A percentile compares a stretch with the other conserved stretches of the same genome.
These are phyloP conservation scores for Cercospora sojina DNA, from an alignment of 2,329 filamentous ascomycete genomes.

Conservation along the genomic window DNA sequence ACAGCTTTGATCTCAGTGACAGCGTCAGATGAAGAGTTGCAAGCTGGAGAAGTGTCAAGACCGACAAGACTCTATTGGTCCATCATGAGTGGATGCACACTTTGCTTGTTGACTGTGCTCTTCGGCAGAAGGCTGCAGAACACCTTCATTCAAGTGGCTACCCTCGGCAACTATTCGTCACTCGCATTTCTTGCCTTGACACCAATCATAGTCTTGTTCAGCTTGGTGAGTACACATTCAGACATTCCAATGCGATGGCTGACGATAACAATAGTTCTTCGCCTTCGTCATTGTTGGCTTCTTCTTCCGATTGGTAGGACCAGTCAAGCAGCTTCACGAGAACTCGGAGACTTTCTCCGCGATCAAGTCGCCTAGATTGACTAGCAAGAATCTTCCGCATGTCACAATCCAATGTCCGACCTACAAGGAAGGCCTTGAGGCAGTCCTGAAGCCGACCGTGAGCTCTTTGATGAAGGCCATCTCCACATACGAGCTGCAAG, in stretches of 20 bases:
- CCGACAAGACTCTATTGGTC: background rate
- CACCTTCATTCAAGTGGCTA: background rate
- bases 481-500: constrained; percentile 73
- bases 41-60: background rate
- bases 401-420: constrained; percentile 79
- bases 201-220: constrained; percentile 66
- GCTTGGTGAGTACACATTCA: constrained; percentile 50
- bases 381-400: constrained; percentile 60
- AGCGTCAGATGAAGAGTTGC: constrained; percentile 68
- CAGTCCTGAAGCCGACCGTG: constrained; percentile 74
- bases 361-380: constrained; percentile 62
- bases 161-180: background rate
- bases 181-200: background rate
- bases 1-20: constrained; percentile 18
- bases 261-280: constrained; percentile 58
- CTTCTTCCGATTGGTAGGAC: constrained; percentile 72
- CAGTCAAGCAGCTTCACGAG: constrained; percentile 64
- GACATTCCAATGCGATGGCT: background rate
- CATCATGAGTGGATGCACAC: background rate
- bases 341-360: constrained; percentile 86
- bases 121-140: background rate
- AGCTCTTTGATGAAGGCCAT: constrained; percentile 76
- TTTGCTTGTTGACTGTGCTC: constrained; percentile 3
- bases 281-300: constrained; percentile 75
- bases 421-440: constrained; percentile 77